These are phyloP conservation scores for Aschersonia sp. DNA, from an alignment of 2,329 filamentous ascomycete genomes.

Conservation along the genomic window DNA sequence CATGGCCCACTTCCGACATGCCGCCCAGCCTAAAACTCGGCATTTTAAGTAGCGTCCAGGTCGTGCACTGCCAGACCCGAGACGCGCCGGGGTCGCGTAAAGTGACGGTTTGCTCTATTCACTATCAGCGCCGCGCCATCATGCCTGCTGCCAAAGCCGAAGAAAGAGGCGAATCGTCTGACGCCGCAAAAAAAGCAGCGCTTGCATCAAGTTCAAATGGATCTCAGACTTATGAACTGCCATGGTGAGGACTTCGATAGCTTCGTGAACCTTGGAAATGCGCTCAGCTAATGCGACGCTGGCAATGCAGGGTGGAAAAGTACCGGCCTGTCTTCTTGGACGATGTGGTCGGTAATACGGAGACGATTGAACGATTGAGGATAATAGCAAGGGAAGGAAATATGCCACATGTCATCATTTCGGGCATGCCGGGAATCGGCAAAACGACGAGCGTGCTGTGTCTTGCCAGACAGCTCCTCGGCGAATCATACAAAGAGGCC, in stretches of 20 bases:
- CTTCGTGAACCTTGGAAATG: not conserved
- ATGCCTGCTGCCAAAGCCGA: constrained; percentile 37
- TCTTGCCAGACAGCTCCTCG: constrained; percentile 79
- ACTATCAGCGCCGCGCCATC: constrained; percentile 8
- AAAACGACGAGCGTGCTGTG: constrained; percentile 96
- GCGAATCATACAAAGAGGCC: constrained; percentile 91
- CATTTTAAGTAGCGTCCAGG: too few species aligned
- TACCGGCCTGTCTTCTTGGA: constrained; percentile 91
- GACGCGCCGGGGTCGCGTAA: constrained; percentile 24
- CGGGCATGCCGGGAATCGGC: constrained; percentile 97
- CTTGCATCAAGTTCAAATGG: constrained; percentile 35
- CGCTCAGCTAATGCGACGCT: not conserved
- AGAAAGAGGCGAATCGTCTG: constrained; percentile 46
- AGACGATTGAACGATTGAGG: constrained; percentile 92
- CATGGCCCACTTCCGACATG: too few species aligned
- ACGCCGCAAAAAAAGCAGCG: constrained; percentile 41
- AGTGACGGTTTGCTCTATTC: constrained; percentile 12
- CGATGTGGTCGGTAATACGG: constrained; percentile 94
- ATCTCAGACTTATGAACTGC: constrained; percentile 54
- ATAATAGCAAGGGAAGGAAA: constrained; percentile 98
- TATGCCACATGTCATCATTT: constrained; percentile 98
- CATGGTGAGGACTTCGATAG: constrained; percentile 41
- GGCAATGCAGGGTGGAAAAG: constrained; percentile 73
- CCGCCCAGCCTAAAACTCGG: too few species aligned
- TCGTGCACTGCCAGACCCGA: not conserved